Base-by-base conservation (phyloP, 495 filamentous ascomycete species). In the Aspergillus ostianus region DNA sequence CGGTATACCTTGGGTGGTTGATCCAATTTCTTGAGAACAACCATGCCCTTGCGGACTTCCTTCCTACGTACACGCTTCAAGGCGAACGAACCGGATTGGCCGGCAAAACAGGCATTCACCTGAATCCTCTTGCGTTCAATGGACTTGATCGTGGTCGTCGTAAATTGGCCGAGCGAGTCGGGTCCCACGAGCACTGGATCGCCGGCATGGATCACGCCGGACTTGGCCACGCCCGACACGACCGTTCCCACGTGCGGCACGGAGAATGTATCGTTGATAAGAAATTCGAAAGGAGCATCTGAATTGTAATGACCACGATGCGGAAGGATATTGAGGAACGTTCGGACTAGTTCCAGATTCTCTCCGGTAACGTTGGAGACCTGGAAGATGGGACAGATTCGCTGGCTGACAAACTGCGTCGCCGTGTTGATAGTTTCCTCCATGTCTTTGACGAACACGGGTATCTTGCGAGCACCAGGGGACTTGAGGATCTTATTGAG, bases 11-110 rank as follows among this genome's bases (percentile, higher is more conserved):
- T 95, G 5, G 85, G 80, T 30, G 83, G 77, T 30, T 85, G 82
- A 32, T 92, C 89, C 46, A 85, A 74, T 75, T 93, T 97, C 48
- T 90, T 88, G 46, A 98, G 76, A 12, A 98, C 93, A 0, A 98
- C 94, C 95, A 98, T 98, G 21, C 94, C 94, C 80, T 98, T 98
- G 30, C 95, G 85, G 0, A 98, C 94, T 69, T 98, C 95, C 76
- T 94, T 96, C 21, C 94, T 77, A 26, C 91, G 83, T 0, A 98
- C 82, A 50, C 90, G 83, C 60, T 93, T 90, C 51, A 98, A 70
- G 2, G 94, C 94, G 65, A 98, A 96, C 5, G 90, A 93, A 4
- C 91, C 95, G 29, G 88, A 93, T 72, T 98, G 94, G 0, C 94
- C 94, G 0, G 94, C 94, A 47, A 90, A 90, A 58, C 91, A 93